These are phyloP conservation scores for Backusella liffmaniae DNA, from an alignment of 192 early-diverging fungal genomes.

Conservation along the genomic window DNA sequence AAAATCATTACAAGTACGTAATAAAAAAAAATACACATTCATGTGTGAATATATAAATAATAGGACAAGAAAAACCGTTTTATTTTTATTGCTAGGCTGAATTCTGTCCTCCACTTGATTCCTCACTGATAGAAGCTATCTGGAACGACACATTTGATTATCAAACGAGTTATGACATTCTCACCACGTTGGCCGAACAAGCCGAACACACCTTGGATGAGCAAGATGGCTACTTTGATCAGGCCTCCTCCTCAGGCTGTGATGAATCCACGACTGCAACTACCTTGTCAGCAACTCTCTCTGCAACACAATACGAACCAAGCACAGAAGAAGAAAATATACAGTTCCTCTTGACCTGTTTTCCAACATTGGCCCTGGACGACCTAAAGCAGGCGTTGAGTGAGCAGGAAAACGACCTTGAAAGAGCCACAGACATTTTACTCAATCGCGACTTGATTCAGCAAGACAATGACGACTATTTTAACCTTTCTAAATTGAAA, in stretches of 20 bases:
- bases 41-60: neutral
- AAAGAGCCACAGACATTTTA: conserved; percentile 23
- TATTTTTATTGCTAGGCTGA: neutral
- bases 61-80: neutral
- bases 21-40: neutral
- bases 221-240: neutral
- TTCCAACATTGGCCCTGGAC: neutral
- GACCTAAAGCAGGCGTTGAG: neutral
- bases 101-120: conserved; percentile 31
- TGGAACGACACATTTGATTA: conserved; percentile 29
- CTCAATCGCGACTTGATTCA: conserved; percentile 3
- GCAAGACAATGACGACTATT: neutral
- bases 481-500: neutral
- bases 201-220: conserved; percentile 8
- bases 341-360: conserved; percentile 24
- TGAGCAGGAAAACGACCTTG: conserved; percentile 2
- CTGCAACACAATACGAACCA: neutral
- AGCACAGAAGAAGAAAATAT: conserved; percentile 6
- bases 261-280: neutral
- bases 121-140: conserved; percentile 26
- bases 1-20: neutral
- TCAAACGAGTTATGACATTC: neutral
- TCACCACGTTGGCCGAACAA: conserved; percentile 16
- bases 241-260: neutral
- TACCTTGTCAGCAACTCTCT: neutral